phyloP scores from a whole-genome alignment of 331 rosid species.

The Malus hybrid region DNA sequence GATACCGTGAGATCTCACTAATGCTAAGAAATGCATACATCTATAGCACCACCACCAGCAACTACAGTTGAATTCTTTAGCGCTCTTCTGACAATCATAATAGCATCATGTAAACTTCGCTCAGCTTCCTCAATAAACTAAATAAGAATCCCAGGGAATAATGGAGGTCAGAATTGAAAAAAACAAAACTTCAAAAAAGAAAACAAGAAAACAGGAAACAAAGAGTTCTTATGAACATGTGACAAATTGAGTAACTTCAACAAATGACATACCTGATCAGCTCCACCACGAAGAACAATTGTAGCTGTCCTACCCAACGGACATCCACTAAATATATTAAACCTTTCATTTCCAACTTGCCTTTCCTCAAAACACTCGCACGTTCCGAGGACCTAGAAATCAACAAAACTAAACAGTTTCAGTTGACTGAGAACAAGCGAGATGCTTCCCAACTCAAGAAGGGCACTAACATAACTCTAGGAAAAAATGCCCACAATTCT shows the following conservation, averaged over 20 bases:
- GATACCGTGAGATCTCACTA: neutral
- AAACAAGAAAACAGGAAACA: neutral
- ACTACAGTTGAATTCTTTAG: slow-evolving; percentile 95
- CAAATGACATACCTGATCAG: slow-evolving; percentile 69
- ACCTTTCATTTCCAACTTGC: slow-evolving; percentile 98
- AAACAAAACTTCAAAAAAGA: neutral
- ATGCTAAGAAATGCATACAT: slow-evolving; percentile 42
- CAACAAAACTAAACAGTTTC: slow-evolving; percentile 10
- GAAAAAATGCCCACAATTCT: neutral
- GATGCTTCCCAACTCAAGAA: neutral
- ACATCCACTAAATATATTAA: slow-evolving; percentile 90
- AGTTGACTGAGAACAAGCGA: slow-evolving; percentile 7
- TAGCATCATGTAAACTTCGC: slow-evolving; percentile 96
- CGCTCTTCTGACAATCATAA: slow-evolving; percentile 98
- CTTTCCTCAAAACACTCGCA: slow-evolving; percentile 89
- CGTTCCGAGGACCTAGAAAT: slow-evolving; percentile 82
- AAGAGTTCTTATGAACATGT: neutral
- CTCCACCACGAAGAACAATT: slow-evolving; percentile 99
- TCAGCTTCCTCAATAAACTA: slow-evolving; percentile 99
- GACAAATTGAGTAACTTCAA: neutral
- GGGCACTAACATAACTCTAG: neutral
- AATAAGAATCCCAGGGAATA: slow-evolving; percentile 16
- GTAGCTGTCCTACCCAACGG: slow-evolving; percentile 93
- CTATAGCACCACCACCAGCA: slow-evolving; percentile 99
- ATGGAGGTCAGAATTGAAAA: slow-evolving; percentile 6